Base-by-base conservation (phyloP, 306 rosid genomes). In the Purshia tridentata region DNA sequence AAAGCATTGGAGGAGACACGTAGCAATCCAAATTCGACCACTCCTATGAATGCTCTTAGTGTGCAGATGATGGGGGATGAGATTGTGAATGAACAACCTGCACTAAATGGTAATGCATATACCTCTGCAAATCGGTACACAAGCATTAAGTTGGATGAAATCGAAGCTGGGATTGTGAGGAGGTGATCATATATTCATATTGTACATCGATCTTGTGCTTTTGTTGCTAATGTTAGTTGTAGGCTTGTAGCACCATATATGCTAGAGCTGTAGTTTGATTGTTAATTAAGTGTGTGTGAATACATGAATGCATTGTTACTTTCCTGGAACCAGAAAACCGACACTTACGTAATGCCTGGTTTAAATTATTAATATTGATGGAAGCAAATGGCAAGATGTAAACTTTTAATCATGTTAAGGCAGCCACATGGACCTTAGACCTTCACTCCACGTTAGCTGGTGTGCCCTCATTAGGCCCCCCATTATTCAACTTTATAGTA, bases 1-100 rank as follows among this genome's bases (percentile, higher is more conserved):
- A 35, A 1, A 66, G 92, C 94, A 0, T 16, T 79, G 77, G 92
- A 91, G 72, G 94, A 89, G 79, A 16, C 79, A 4, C 78, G 78
- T 54, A 19, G 58, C 55, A 78, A 52, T 59, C 0, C 79, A 29
- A 79, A 72, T 73, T 10, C 9, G 50, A 80, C 15, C 41, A 59
- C 42, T 7, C 66, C 50, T 18, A 4, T 6, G 7, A 77, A 79
- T 47, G 53, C 81, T 29, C 65, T 48, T 9, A 61, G 19, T 75
- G 47, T 69, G 74, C 85, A 73, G 73, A 56, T 72, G 11, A 52
- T 49, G 69, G 88, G 54, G 67, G 68, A 23, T 42, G 78, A 69
- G 11, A 76, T 46, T 42, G 19, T 37, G 78, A 78, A 55, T 74
- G 76, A 56, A 79, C 76, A 5, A 0, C 51, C 73, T 48, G 42